phyloP scores from a whole-genome alignment of 768 basidiomycete genomes.

The Suillus lakei region DNA sequence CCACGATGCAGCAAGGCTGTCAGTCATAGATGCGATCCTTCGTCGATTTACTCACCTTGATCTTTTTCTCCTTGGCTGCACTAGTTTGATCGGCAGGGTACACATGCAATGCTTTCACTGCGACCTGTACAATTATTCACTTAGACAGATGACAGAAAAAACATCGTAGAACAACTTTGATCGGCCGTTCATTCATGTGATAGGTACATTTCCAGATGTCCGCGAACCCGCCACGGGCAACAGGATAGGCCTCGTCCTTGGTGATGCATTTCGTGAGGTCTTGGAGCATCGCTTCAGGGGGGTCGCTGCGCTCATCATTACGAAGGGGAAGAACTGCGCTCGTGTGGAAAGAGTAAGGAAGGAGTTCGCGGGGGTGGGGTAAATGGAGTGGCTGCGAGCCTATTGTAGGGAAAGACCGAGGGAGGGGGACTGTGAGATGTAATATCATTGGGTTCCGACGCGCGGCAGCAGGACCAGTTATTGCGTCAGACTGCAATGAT shows the following conservation, averaged over 20 bases:
- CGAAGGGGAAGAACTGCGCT: not conserved
- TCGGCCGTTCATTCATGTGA: not conserved
- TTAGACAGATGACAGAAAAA: not conserved
- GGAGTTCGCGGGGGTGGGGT: not conserved
- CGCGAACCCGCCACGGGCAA: slow-evolving; percentile 4
- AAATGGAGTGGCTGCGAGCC: too few relatives aligned
- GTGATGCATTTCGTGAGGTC: slow-evolving; percentile 3
- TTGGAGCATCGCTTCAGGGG: not conserved
- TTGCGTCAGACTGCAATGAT: too few relatives aligned
- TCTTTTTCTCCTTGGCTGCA: not conserved
- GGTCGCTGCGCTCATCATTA: not conserved
- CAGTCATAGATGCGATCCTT: not conserved
- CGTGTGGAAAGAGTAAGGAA: not conserved
- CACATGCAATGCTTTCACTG: slow-evolving; percentile 1
- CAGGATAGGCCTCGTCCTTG: not conserved
- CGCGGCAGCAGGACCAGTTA: too few relatives aligned
- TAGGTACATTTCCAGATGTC: slow-evolving; percentile 7
- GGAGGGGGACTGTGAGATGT: too few relatives aligned
- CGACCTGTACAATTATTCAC: not conserved
- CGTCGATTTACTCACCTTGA: not conserved
- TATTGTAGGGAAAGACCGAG: too few relatives aligned
- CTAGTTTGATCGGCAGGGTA: too few relatives aligned
- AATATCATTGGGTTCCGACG: too few relatives aligned
- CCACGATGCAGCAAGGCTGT: slow-evolving; percentile 2
- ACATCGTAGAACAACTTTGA: slow-evolving; percentile 1